Evolutionary conservation across 2,329 filamentous ascomycete species (phyloP), one percentile per base, ranked within the genome.

Genomic region (Cladosporium sp.): DNA sequence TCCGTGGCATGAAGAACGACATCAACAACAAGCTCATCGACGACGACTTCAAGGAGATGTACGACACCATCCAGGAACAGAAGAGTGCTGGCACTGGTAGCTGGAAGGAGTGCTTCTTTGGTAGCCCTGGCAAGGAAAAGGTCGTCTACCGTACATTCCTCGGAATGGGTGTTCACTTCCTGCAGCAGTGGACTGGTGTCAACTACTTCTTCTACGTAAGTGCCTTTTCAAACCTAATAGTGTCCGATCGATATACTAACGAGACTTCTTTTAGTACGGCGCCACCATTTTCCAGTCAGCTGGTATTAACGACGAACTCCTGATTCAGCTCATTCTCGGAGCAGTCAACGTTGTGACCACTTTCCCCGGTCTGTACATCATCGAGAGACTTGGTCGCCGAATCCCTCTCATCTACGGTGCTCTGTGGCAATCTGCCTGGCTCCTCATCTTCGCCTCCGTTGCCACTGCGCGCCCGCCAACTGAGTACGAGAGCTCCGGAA

Each of bases 401-500:
- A 67, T 67, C 1, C 63, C 72, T 2, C 63, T 75, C 12, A 61
- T 73, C n/a, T 65, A 67, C 30, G 72, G 72, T 16, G 71, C 72
- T 2, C 55, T 49, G 66, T 43, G 72, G 72, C 22, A 70, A 69
- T 36, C 41, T 0, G 52, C 25, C 3, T 60, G 59, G 53, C 57
- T 59, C 49, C 53, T 54, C 52, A 55, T 61, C 19, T 75, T 82
- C 50, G 55, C 59, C 12, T 48, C 49, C n/a, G 50, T 60, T 25
- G 52, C 29, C 19, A 49, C 83, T 79, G 61, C 60, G 4, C 55
- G 59, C 18, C 63, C 61, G 4, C 63, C 63, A 2, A 62, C 56
- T 4, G 60, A 67, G n/a, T 43, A 65, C 49, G 41, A 67, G 8
- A 65, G 69, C 0, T 74, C 80, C 11, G 84, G 84, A 9, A 79